Evolutionary conservation across 1,284 basidiomycete species (phyloP).

Genomic region (Heterobasidion parviporum): DNA sequence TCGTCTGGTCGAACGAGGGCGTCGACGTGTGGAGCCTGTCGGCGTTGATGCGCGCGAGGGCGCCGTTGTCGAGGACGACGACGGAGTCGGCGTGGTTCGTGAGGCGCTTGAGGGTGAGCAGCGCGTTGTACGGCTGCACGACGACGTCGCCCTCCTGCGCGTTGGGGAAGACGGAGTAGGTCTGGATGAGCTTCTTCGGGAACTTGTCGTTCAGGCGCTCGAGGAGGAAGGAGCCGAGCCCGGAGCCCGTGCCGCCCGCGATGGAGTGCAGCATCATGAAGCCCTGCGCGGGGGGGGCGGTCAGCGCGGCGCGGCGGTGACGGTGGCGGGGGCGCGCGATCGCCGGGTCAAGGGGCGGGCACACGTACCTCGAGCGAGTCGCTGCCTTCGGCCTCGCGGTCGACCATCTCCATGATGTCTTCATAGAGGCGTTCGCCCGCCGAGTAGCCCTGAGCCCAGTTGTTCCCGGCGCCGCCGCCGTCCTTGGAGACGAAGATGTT

Average conservation of each 20-base stretch:
- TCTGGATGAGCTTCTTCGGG: conserved; percentile 98
- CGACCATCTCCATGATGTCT: conserved; percentile 99
- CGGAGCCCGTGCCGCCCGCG: conserved; percentile 97
- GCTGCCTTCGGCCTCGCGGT: conserved; percentile 96
- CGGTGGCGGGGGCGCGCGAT: background rate
- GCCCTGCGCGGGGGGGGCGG: conserved; percentile 47
- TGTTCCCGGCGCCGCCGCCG: conserved; percentile 97
- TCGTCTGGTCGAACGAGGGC: conserved; percentile 91
- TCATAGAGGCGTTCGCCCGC: conserved; percentile 91
- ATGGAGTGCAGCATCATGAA: conserved; percentile 99
- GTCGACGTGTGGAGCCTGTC: conserved; percentile 89
- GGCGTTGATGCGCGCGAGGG: conserved; percentile 84
- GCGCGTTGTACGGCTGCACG: conserved; percentile 96
- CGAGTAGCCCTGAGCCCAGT: conserved; percentile 95
- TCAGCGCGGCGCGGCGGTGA: background rate
- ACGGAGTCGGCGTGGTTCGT: conserved; percentile 97
- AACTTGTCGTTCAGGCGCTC: conserved; percentile 97
- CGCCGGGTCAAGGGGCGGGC: background rate
- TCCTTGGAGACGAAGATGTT: conserved; percentile 95
- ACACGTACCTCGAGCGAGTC: conserved; percentile 88
- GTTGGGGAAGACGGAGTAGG: conserved; percentile 98
- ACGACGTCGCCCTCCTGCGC: conserved; percentile 88
- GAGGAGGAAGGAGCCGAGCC: conserved; percentile 93
- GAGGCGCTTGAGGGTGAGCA: conserved; percentile 91
- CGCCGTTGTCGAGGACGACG: conserved; percentile 96